Conservation (phyloP, 495 filamentous ascomycete genomes). For the Cenococcum geophilum region DNA sequence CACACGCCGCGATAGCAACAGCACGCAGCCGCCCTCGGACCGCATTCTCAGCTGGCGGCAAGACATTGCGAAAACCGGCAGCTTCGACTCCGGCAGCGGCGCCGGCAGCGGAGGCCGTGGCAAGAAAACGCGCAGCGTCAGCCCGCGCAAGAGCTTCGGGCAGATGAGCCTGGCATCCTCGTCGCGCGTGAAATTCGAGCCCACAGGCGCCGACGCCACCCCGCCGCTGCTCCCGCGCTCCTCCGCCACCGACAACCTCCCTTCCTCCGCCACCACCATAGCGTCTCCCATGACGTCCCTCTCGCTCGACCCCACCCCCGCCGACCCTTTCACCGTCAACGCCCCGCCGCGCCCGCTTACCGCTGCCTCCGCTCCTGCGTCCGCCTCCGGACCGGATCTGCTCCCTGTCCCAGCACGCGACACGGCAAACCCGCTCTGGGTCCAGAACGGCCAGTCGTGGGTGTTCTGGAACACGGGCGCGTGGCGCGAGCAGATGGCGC, state of each 20-base stretch:
- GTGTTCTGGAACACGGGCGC: constrained; percentile 28
- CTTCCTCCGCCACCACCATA: background rate
- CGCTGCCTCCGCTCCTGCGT: background rate
- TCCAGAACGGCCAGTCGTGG: constrained; percentile 23
- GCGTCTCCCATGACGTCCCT: constrained; percentile 13
- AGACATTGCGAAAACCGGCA: constrained; percentile 56
- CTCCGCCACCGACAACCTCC: constrained; percentile 26
- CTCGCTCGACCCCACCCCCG: constrained; percentile 10
- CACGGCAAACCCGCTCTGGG: constrained; percentile 18
- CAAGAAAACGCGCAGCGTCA: constrained; percentile 46
- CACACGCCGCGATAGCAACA: constrained; percentile 50
- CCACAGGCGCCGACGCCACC: constrained; percentile 6
- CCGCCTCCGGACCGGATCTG: too few relatives aligned
- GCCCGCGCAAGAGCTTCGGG: constrained; percentile 50
- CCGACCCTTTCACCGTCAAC: background rate
- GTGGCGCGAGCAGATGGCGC: constrained; percentile 3
- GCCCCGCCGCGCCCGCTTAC: constrained; percentile 2
- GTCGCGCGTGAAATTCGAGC: background rate
- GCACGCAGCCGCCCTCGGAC: constrained; percentile 60
- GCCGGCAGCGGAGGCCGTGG: constrained; percentile 14
- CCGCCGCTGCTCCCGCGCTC: constrained; percentile 17
- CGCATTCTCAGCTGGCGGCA: constrained; percentile 91
- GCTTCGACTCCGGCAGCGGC: constrained; percentile 46
- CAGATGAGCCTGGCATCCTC: constrained; percentile 22
- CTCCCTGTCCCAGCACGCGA: too few relatives aligned